A percentile compares a stretch with the other conserved stretches of the same genome.
Evolutionary conservation across 1,139 yeast species (phyloP).

Genomic region (Kodamaea alishanica): DNA sequence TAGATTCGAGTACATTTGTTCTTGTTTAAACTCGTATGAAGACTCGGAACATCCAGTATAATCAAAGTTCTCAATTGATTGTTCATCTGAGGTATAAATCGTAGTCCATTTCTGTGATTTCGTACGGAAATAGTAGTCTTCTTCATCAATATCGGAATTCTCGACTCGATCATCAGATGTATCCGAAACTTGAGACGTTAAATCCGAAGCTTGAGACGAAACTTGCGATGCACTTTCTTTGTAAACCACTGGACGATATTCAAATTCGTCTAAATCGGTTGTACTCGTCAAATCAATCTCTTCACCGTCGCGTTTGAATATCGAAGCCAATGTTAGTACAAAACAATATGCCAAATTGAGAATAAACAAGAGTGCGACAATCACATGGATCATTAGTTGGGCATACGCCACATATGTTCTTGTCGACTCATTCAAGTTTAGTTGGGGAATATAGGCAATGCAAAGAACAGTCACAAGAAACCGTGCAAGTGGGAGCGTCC

Average conservation of each 20-base stretch:
- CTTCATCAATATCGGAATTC: constrained; percentile 5
- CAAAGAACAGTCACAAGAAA: constrained; percentile 37
- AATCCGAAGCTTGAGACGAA: not conserved
- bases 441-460: constrained; percentile 35
- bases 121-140: constrained; percentile 13
- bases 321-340: constrained; percentile 24
- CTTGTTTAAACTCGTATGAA: constrained; percentile 5
- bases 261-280: constrained; percentile 28
- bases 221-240: constrained; percentile 1
- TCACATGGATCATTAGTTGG: constrained; percentile 37
- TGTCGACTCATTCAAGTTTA: constrained; percentile 30
- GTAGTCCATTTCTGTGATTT: constrained; percentile 1
- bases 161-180: constrained; percentile 6
- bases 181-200: not conserved
- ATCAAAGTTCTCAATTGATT: constrained; percentile 1
- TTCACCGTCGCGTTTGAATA: constrained; percentile 15
- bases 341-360: constrained; percentile 33
- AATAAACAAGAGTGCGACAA: constrained; percentile 36
- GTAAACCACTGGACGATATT: constrained; percentile 28
- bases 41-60: too few relatives aligned
- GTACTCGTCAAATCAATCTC: constrained; percentile 4
- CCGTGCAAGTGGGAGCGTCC: constrained; percentile 36
- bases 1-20: constrained; percentile 13
- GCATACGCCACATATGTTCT: constrained; percentile 41
- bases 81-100: constrained; percentile 5